Evolutionary conservation across 768 basidiomycete genomes (phyloP), one percentile per base, ranked within the genome.

Genomic region (Auricularia sp.): DNA sequence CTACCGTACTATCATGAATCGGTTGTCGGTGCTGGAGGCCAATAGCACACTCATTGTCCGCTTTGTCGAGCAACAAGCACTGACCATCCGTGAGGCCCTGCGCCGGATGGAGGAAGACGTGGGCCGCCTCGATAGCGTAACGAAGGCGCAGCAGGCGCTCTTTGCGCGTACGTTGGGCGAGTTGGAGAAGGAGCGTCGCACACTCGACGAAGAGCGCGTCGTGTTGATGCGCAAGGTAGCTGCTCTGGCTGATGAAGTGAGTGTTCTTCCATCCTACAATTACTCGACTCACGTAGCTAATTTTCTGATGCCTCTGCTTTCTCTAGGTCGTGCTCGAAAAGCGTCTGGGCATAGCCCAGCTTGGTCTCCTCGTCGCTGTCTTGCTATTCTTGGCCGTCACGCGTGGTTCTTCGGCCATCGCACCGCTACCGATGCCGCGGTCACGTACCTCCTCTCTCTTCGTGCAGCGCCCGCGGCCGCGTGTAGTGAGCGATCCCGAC

Each of bases 1-100:
- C 68, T 98, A 97, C 70, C 88, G 93, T 7, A 91, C 88, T 12
- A 99, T 98, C 68, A 95, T 95, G 86, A 96, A 97, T 69, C 87
- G 94, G 6, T 81, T 99, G 11, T 83, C 84, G 2, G 83, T 85
- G 5, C 81, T 98, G 14, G 95, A 98, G 74, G 82, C 83, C 8
- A 97, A 95, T 69, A 89, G 93, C 60, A 91, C 91, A 0, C 79
- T 98, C 3, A 88, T 91, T 54, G 82, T 86, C 23, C 75, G 85
- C 18, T 98, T 97, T 71, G 86, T 97, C 12, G 93, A 94, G 69
- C 93, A 95, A 71, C 96, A 98, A 70, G 89, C 87, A 0, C 74
- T 81, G 14, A 83, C 85, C 36, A 82, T 97, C 21, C 78, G 91
- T 3, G 87, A 89, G 42, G 81, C 91, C 60, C 78, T 98, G 39